These are phyloP conservation scores for Monosporascus sp. DNA, from an alignment of 2,329 filamentous ascomycete species.

Conservation along the genomic window DNA sequence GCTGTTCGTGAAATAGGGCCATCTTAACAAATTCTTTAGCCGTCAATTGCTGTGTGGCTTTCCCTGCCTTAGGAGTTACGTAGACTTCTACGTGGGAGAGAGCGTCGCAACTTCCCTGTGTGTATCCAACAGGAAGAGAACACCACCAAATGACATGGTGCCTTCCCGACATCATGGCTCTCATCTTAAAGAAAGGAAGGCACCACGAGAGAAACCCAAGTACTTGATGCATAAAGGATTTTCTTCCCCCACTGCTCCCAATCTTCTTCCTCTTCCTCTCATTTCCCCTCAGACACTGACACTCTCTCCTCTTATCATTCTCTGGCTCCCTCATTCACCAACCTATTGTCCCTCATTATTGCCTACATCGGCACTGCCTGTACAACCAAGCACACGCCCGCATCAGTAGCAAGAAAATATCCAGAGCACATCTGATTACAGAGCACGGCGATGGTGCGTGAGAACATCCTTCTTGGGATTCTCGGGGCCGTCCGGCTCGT, in stretches of 20 bases:
- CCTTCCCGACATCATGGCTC: neutral
- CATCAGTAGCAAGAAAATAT: conserved; percentile 3
- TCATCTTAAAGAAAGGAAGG: neutral
- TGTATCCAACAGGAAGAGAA: neutral
- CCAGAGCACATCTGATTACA: conserved; percentile 5
- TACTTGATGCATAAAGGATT: conserved; percentile 14
- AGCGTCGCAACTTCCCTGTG: neutral
- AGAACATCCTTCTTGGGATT: conserved; percentile 20
- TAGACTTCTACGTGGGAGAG: neutral
- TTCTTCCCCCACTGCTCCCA: conserved; percentile 1
- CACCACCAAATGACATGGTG: neutral
- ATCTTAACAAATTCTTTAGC: neutral
- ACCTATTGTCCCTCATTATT: conserved; percentile 15
- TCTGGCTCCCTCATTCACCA: conserved; percentile 4
- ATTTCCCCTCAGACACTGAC: conserved; percentile 1
- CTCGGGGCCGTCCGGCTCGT: conserved; percentile 18
- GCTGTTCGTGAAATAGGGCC: neutral
- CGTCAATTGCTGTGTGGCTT: neutral
- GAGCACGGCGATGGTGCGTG: conserved; percentile 16
- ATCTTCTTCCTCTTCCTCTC: conserved; percentile 6
- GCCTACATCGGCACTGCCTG: neutral
- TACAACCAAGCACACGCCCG: neutral
- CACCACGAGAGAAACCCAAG: conserved; percentile 1
- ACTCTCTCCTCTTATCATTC: conserved; percentile 3
- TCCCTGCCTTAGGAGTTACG: neutral